A percentile compares a stretch with the other conserved stretches of the same genome.
phyloP scores from a whole-genome alignment of 225 moss, liverwort and hornwort species.

The Rhytidiadelphus loreus region DNA sequence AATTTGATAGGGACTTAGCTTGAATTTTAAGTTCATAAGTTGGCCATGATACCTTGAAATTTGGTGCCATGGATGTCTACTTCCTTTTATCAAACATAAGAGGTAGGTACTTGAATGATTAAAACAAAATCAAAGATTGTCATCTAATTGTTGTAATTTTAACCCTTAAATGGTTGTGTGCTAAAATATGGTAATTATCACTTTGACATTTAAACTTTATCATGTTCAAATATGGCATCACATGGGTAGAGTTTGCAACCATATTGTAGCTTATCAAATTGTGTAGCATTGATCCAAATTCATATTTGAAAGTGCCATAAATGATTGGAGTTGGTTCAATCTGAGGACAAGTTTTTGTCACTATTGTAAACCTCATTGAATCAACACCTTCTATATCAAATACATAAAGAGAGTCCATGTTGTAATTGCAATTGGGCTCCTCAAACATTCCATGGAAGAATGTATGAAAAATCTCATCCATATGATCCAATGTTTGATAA shows the following conservation, averaged over 20 bases:
- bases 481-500: background rate
- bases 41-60: background rate
- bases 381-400: background rate
- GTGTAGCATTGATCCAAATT: background rate
- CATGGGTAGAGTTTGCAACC: too few relatives aligned
- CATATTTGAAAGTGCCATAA: background rate
- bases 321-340: fast-evolving
- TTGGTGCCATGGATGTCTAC: background rate
- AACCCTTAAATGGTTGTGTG: background rate
- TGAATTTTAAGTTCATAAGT: background rate
- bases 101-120: background rate
- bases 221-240: background rate
- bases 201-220: too few relatives aligned
- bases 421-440: background rate
- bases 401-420: fast-evolving
- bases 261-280: background rate
- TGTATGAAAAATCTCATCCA: background rate
- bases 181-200: background rate
- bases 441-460: fast-evolving
- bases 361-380: too few relatives aligned
- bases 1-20: background rate
- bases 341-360: background rate
- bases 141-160: background rate
- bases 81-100: too few relatives aligned
- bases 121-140: background rate